phyloP scores from a whole-genome alignment of 1,139 yeast species.

The Taphrina deformans region DNA sequence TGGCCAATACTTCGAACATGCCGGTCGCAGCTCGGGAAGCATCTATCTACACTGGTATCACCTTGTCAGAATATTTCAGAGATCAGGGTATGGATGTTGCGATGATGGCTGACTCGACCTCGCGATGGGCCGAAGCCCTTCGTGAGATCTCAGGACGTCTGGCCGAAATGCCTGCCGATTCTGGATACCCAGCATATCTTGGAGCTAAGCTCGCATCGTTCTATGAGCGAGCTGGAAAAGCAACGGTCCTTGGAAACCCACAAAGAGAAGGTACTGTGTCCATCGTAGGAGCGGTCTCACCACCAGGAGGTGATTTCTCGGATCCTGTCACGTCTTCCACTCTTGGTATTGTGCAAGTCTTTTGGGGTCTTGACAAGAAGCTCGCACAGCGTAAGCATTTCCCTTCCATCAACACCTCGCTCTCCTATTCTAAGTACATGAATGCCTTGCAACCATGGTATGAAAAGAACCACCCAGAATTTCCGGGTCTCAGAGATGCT shows the following conservation, averaged over 20 bases:
- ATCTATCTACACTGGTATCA: constrained; percentile 97
- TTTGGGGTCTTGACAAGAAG: constrained; percentile 99
- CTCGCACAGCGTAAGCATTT: constrained; percentile 99
- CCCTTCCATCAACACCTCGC: constrained; percentile 96
- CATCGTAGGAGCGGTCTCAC: constrained; percentile 98
- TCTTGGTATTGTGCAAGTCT: constrained; percentile 97
- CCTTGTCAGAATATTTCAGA: constrained; percentile 97
- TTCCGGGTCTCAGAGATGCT: constrained; percentile 83
- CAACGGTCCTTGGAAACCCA: constrained; percentile 93
- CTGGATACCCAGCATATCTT: constrained; percentile 99
- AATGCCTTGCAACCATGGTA: constrained; percentile 81
- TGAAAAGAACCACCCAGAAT: constrained; percentile 83
- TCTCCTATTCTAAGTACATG: constrained; percentile 94
- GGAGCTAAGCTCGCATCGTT: constrained; percentile 98
- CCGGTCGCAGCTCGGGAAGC: constrained; percentile 99
- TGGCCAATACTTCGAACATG: constrained; percentile 98
- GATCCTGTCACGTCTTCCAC: constrained; percentile 99
- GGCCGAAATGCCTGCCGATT: constrained; percentile 99
- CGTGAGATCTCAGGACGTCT: constrained; percentile 99
- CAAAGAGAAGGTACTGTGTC: constrained; percentile 95
- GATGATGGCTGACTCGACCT: constrained; percentile 99
- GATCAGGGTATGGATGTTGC: constrained; percentile 99
- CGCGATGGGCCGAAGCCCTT: constrained; percentile 99
- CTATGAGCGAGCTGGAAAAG: constrained; percentile 99
- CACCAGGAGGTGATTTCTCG: constrained; percentile 99